Percentiles rank a stretch among this genome's conserved stretches.
phyloP scores from a whole-genome alignment of 495 filamentous ascomycete genomes.

The Neurospora sp. region DNA sequence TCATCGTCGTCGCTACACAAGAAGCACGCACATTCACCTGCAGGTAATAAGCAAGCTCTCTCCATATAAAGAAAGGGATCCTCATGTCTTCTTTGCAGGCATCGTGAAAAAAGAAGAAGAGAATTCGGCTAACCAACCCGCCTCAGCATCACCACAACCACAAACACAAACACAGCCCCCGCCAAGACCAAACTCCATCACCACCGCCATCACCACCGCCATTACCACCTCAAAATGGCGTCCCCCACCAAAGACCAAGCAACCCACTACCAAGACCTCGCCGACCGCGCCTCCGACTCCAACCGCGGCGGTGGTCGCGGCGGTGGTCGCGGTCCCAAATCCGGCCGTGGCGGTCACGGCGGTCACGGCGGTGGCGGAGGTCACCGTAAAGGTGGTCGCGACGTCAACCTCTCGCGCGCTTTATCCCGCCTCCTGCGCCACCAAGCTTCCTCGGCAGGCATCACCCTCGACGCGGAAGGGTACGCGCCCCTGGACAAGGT shows the following conservation, averaged over 20 bases:
- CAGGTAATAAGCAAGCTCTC: background rate
- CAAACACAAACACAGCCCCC: background rate
- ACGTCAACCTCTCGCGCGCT: constrained; percentile 68
- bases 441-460: constrained; percentile 66
- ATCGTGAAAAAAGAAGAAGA: no score
- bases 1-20: background rate
- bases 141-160: background rate
- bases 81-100: no score
- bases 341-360: constrained; percentile 15
- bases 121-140: background rate
- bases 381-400: constrained; percentile 31
- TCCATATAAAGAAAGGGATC: background rate
- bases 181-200: background rate
- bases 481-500: constrained; percentile 70
- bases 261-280: background rate
- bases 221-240: background rate
- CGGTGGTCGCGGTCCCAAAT: constrained; percentile 1
- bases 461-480: constrained; percentile 66
- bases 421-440: constrained; percentile 73
- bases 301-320: background rate
- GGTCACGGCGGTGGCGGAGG: constrained; percentile 10
- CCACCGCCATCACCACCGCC: background rate
- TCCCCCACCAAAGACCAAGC: background rate
- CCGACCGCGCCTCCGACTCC: background rate
- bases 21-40: background rate